Percentiles rank a stretch among this genome's conserved stretches.
Conservation (phyloP, 495 filamentous ascomycete genomes). For the Xylaria nigripes region DNA sequence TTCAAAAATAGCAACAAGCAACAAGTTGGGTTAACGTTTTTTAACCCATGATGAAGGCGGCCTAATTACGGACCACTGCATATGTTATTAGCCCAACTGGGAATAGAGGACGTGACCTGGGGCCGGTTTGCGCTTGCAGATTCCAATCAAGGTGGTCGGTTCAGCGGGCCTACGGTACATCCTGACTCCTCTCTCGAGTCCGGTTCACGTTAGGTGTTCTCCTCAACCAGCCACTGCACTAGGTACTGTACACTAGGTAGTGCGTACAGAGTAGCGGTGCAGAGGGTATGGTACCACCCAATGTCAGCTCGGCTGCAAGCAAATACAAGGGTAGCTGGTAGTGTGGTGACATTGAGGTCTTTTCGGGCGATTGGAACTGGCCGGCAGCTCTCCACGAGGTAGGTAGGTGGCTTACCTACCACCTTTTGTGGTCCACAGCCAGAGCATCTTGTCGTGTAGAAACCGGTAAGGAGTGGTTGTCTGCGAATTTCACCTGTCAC, state of each 20-base stretch:
- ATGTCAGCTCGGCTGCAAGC: slow-evolving; percentile 26
- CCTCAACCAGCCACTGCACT: slow-evolving; percentile 27
- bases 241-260: neutral
- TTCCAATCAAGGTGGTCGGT: slow-evolving; percentile 34
- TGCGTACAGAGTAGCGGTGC: slow-evolving; percentile 13
- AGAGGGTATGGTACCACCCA: slow-evolving; percentile 27
- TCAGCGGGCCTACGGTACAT: slow-evolving; percentile 27
- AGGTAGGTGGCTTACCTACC: slow-evolving; percentile 10
- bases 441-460: slow-evolving; percentile 15
- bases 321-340: slow-evolving; percentile 17
- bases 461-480: neutral
- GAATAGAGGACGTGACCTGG: slow-evolving; percentile 22
- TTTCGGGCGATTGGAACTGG: slow-evolving; percentile 17
- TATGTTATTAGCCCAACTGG: slow-evolving; percentile 28
- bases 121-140: slow-evolving; percentile 36
- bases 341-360: slow-evolving; percentile 17
- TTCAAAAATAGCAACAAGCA: slow-evolving; percentile 32
- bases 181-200: slow-evolving; percentile 13
- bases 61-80: slow-evolving; percentile 29
- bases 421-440: slow-evolving; percentile 21
- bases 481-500: neutral
- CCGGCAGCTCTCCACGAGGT: slow-evolving; percentile 22
- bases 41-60: slow-evolving; percentile 26
- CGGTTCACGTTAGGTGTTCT: slow-evolving; percentile 20
- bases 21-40: slow-evolving; percentile 27